Base-by-base conservation (phyloP, 2,329 filamentous ascomycete genomes). In the Colletotrichum plurivorum region DNA sequence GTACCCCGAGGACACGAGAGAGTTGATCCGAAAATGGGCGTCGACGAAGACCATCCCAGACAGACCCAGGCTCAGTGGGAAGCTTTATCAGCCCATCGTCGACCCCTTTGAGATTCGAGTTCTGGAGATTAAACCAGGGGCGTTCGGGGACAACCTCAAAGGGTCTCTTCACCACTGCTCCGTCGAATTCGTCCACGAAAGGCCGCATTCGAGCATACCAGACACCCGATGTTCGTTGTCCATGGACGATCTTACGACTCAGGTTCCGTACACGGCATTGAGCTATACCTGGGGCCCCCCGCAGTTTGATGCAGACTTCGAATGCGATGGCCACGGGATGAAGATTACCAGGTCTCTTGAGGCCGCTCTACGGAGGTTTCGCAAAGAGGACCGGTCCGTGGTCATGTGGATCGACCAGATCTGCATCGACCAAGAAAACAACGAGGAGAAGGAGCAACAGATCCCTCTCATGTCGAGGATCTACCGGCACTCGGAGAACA, bases 371-470 rank as follows among this genome's bases (percentile, higher is more conserved):
- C 31, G 56, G 1, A 49, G 54, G 13, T 62, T 66, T n/a, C 56
- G 56, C 0, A 31, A 13, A 2, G 13, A 55, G 3, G 62, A 62
- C 8, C 15, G 36, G 4, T 51, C 67, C 0, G 56, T 66, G 2
- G 39, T 66, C n/a, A 53, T 70, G 53, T 71, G 69, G 70, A 70
- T 68, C 13, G 71, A 73, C 16, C 61, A 72, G 22, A 68, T 72
- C 18, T 72, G 71, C 13, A 69, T 72, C 13, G 58, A 73, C 22
- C 70, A 72, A 13, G 10, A 39, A 25, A 55, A 69, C n/a, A n/a
- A 27, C 0, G 13, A 54, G 2, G 71, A 73, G 31, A 72, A 71
- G 18, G 58, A 25, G 12, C 55, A 64, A 36, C 65, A 73, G 59
- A 67, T 73, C 2, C 67, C 55, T 5, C 13, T 69, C 3, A 72